Evolutionary conservation across 1,284 basidiomycete species (phyloP), one percentile per base, ranked within the genome.

Genomic region (Pseudozyma tsukubaensis): DNA sequence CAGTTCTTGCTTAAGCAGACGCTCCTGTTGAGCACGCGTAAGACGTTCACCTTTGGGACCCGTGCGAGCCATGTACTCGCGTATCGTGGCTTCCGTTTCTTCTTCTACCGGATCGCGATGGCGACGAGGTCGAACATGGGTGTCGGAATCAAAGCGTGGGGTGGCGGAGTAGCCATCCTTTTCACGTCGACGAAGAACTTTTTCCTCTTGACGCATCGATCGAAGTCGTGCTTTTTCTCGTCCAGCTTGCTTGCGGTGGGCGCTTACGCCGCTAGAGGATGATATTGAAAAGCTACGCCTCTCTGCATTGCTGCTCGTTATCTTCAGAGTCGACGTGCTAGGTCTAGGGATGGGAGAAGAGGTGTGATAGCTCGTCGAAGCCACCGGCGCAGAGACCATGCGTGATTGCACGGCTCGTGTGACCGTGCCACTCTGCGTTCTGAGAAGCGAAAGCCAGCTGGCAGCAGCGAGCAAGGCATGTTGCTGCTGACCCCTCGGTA

Each of bases 1-100:
- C 13, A 83, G 67, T 39, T 83, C 81, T 12, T 67, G 62, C 18
- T 72, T 67, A 29, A 83, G 64, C 47, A 72, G 37, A 11, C 60
- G 54, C 50, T 75, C 72, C 39, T 75, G 59, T 35, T 75, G 60
- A 0, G 68, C 37, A 7, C 57, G 63, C 0, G 68, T 75, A 34
- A 75, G 66, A 13, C 67, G 59, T 48, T 74, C 67, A 29, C 72
- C 72, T 3, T 42, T 44, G 4, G 72, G 72, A 2, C 71, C 71
- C 8, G 71, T 68, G 10, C 60, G 57, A 2, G 71, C 71, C 71
- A 73, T 73, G 54, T 68, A 73, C 18, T 66, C 60, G 14, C 61
- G 71, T 10, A 73, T 68, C 29, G 18, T 66, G 19, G 45, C 7
- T 34, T 73, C 71, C 1, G 62, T 48, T 4, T 64, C 65, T 51